Conservation (phyloP, 768 basidiomycete genomes). For the Panaeolus cyanescens region DNA sequence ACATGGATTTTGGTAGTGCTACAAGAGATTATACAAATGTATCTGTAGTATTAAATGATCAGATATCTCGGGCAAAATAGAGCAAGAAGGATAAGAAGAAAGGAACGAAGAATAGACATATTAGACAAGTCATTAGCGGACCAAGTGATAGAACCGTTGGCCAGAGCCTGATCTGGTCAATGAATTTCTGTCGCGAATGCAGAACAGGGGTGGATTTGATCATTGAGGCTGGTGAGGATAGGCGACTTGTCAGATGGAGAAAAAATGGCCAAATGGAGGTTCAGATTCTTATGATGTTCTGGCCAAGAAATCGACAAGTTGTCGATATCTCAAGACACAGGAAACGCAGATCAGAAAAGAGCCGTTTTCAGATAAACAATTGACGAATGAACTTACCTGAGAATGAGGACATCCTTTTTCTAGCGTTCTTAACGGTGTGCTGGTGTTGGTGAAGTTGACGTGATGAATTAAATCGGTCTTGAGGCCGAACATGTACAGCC, state of each 20-base stretch:
- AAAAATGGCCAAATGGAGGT: background rate
- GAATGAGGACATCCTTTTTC: background rate
- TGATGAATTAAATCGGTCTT: constrained; percentile 1
- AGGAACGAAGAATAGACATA: background rate
- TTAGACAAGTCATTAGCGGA: background rate
- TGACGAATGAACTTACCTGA: background rate
- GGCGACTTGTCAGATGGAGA: background rate
- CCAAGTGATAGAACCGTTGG: no score
- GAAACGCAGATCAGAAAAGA: background rate
- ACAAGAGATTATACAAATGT: background rate
- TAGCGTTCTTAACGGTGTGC: background rate
- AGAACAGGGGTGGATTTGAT: background rate
- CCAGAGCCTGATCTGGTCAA: background rate
- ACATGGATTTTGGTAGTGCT: background rate
- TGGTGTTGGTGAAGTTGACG: background rate
- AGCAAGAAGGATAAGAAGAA: background rate
- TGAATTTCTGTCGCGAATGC: background rate
- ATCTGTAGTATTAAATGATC: constrained; percentile 2
- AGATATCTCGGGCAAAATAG: background rate
- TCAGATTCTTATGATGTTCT: background rate
- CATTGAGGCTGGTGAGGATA: background rate
- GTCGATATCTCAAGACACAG: background rate
- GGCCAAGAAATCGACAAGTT: background rate
- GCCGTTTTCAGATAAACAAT: background rate
- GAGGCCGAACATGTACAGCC: background rate